Conservation (phyloP, 2,329 filamentous ascomycete species). For the Colletotrichum sp. region DNA sequence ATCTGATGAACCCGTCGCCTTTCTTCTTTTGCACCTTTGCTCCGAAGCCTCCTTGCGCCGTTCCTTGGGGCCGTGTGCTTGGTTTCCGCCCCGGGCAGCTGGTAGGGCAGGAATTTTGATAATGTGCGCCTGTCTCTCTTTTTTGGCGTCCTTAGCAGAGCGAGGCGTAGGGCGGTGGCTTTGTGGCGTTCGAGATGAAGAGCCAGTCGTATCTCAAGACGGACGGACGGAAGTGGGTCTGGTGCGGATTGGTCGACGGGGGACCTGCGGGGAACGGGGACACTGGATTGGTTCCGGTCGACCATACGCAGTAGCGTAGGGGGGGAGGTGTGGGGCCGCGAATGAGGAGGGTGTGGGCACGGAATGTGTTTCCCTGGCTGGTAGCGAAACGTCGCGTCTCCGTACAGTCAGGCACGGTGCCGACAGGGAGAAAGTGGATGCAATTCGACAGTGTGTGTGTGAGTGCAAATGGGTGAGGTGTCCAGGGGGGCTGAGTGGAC, state of each 20-base stretch:
- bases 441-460: neutral
- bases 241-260: neutral
- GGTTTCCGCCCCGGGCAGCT: neutral
- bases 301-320: neutral
- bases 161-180: neutral
- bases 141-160: neutral
- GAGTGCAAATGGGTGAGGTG: neutral
- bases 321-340: neutral
- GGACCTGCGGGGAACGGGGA: neutral
- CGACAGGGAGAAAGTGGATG: constrained; percentile 1
- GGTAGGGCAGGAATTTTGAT: neutral
- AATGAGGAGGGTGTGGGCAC: neutral
- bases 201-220: constrained; percentile 6
- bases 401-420: constrained; percentile 3
- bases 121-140: neutral
- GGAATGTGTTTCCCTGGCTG: constrained; percentile 3
- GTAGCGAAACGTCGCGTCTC: constrained; percentile 10
- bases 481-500: neutral
- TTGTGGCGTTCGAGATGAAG: neutral
- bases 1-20: constrained; percentile 1
- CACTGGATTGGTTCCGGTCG: neutral
- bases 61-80: neutral
- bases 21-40: neutral
- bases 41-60: neutral
- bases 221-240: neutral